phyloP scores from a whole-genome alignment of 2,329 filamentous ascomycete genomes.

The Malbranchea zuffiana region DNA sequence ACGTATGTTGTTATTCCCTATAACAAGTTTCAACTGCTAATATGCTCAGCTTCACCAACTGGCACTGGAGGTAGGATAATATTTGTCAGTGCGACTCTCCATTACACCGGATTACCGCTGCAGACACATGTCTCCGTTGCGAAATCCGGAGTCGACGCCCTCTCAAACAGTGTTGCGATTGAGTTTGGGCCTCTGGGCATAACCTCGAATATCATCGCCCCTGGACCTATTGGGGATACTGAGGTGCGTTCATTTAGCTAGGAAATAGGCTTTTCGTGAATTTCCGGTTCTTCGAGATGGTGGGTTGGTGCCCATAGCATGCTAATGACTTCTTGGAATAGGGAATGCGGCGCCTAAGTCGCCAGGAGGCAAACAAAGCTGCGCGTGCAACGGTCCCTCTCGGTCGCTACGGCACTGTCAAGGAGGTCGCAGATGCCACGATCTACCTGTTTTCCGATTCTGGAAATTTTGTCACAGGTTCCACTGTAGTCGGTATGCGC shows the following conservation, averaged over 20 bases:
- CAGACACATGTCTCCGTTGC: conserved; percentile 86
- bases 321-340: conserved; percentile 11
- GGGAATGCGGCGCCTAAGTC: conserved; percentile 55
- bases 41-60: conserved; percentile 29
- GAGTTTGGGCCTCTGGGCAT: conserved; percentile 84
- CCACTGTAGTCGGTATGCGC: conserved; percentile 53
- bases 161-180: conserved; percentile 67
- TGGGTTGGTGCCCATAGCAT: conserved; percentile 6
- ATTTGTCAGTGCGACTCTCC: conserved; percentile 81
- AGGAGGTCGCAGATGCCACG: conserved; percentile 86
- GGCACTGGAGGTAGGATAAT: conserved; percentile 72
- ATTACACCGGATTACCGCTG: conserved; percentile 75
- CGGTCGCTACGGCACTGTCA: conserved; percentile 65
- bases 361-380: conserved; percentile 41
- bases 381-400: conserved; percentile 51
- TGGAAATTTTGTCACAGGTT: conserved; percentile 76
- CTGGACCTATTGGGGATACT: conserved; percentile 74
- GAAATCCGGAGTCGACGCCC: conserved; percentile 80
- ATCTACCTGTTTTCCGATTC: conserved; percentile 80
- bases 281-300: too few species aligned
- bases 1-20: conserved; percentile 22
- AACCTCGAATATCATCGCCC: conserved; percentile 78
- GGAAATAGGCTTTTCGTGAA: neutral
- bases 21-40: conserved; percentile 9
- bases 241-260: conserved; percentile 49